A percentile compares a stretch with the other conserved stretches of the same genome.
These are phyloP conservation scores for Venturia nashicola DNA, from an alignment of 2,329 filamentous ascomycete genomes.

Conservation along the genomic window DNA sequence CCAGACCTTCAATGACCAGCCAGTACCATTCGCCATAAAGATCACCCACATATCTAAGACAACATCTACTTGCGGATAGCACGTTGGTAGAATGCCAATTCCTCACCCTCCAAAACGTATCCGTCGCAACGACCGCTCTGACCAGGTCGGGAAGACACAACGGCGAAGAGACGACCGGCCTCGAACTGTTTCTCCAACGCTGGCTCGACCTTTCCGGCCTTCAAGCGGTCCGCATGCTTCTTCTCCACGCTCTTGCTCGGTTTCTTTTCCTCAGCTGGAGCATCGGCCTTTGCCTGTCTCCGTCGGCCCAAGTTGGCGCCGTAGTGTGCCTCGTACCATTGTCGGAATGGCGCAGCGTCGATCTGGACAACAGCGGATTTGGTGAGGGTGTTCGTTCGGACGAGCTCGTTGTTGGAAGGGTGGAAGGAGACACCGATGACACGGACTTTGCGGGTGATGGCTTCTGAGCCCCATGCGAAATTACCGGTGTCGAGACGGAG, in stretches of 20 bases:
- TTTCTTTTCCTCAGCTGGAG: constrained; percentile 70
- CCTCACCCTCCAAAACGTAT: constrained; percentile 98
- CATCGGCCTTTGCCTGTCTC: constrained; percentile 71
- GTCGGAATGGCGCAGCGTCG: constrained; percentile 96
- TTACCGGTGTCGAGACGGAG: constrained; percentile 98
- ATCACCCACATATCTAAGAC: constrained; percentile 1
- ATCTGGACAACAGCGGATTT: constrained; percentile 97
- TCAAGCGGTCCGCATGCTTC: constrained; percentile 86
- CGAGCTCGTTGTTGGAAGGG: constrained; percentile 98
- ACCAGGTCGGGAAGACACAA: constrained; percentile 83
- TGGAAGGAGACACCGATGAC: constrained; percentile 98
- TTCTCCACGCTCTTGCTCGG: constrained; percentile 77
- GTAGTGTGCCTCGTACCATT: constrained; percentile 99
- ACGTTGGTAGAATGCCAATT: constrained; percentile 99
- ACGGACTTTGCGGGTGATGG: constrained; percentile 96
- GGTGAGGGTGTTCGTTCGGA: constrained; percentile 99
- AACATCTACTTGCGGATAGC: constrained; percentile 83
- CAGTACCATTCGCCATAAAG: constrained; percentile 5
- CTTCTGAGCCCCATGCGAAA: constrained; percentile 99
- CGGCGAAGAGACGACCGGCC: constrained; percentile 92
- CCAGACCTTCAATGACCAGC: constrained; percentile 2
- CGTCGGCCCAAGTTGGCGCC: constrained; percentile 77
- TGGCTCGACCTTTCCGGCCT: constrained; percentile 85
- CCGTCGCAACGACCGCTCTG: constrained; percentile 95
- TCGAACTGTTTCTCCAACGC: constrained; percentile 98